Percentiles rank a stretch among this genome's conserved stretches.
phyloP scores from a whole-genome alignment of 768 basidiomycete species.

The Kwoniella dendrophila region DNA sequence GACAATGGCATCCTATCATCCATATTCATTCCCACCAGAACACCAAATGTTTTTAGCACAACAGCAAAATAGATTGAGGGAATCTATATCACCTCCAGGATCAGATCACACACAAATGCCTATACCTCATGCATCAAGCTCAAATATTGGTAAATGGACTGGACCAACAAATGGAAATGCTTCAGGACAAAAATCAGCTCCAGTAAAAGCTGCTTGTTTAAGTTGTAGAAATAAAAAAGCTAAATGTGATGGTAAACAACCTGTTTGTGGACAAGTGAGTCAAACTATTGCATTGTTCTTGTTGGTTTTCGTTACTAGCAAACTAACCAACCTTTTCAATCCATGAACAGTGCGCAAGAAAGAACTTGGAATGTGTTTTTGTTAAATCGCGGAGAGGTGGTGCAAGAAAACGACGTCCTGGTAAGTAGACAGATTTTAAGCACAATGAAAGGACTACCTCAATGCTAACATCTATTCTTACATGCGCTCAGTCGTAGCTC shows the following conservation, averaged over 20 bases:
- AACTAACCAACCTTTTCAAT: not conserved
- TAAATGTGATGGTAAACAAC: conserved; percentile 52
- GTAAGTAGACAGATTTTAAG: conserved; percentile 17
- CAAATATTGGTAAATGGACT: conserved; percentile 23
- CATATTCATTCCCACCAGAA: conserved; percentile 4
- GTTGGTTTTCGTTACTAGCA: too few relatives aligned
- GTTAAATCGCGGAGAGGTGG: conserved; percentile 54
- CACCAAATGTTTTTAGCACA: not conserved
- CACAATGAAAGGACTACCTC: not conserved
- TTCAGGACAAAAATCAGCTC: conserved; percentile 38
- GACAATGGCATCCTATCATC: conserved; percentile 23
- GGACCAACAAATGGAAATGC: not conserved
- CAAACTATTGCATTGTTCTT: not conserved
- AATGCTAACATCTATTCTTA: not conserved
- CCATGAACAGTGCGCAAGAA: conserved; percentile 40
- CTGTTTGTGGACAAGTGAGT: conserved; percentile 51
- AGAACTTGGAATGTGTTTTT: conserved; percentile 50
- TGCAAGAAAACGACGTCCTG: conserved; percentile 48
- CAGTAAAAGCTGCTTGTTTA: conserved; percentile 52
- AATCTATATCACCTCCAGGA: conserved; percentile 8
- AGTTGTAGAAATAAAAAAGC: conserved; percentile 53
- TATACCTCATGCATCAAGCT: not conserved
- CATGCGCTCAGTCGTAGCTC: conserved; percentile 21
- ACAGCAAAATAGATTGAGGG: not conserved
- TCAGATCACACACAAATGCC: not conserved